Evolutionary conservation across 306 rosid species (phyloP).

Genomic region (Oemleria cerasiformis): DNA sequence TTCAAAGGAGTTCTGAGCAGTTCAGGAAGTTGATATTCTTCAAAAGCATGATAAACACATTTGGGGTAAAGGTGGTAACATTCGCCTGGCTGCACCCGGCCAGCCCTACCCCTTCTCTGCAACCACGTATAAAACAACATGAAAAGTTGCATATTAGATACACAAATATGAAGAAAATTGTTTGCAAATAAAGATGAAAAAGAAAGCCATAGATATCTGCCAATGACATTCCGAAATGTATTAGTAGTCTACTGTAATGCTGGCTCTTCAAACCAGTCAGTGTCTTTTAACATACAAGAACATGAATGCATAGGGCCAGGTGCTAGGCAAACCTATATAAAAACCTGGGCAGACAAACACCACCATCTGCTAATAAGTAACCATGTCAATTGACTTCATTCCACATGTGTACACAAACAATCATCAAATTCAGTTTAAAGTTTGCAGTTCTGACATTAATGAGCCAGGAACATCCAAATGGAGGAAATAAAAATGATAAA

Average conservation of each 20-base stretch:
- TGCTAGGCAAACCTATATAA: neutral
- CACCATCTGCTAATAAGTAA: conserved; percentile 8
- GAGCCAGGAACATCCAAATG: neutral
- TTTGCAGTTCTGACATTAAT: neutral
- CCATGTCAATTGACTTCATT: conserved; percentile 14
- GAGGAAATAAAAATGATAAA: neutral
- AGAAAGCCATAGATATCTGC: conserved; percentile 9
- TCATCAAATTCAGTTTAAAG: neutral
- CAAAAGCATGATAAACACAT: conserved; percentile 85
- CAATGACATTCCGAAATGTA: conserved; percentile 6
- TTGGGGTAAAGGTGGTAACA: conserved; percentile 91
- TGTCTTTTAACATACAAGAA: conserved; percentile 3
- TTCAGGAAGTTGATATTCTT: conserved; percentile 95
- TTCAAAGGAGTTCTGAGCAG: conserved; percentile 93
- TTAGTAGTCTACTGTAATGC: neutral
- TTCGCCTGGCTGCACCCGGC: conserved; percentile 97
- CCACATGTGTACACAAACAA: conserved; percentile 7
- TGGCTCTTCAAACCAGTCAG: conserved; percentile 13
- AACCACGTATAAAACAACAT: conserved; percentile 32
- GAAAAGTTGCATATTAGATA: conserved; percentile 18
- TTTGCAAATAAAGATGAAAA: conserved; percentile 4
- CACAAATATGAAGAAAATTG: conserved; percentile 8
- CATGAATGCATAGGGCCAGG: neutral
- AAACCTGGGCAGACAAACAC: conserved; percentile 7
- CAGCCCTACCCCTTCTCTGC: conserved; percentile 98